Evolutionary conservation across 495 filamentous ascomycete species (phyloP), one percentile per base, ranked within the genome.

Genomic region (Pyrenula aspistea): DNA sequence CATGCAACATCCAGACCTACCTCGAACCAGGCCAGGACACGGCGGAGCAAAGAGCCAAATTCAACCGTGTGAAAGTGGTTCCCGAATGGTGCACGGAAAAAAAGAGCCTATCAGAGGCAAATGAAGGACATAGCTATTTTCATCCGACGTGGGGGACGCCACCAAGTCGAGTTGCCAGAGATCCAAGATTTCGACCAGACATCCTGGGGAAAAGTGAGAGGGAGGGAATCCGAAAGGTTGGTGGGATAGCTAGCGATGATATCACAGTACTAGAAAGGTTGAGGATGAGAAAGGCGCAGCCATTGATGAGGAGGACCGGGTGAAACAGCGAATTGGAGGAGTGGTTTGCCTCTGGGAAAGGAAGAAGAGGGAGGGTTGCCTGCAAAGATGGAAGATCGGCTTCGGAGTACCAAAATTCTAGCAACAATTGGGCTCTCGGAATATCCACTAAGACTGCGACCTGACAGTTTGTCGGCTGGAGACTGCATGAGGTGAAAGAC

Each of bases 1-100:
- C 50, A 10, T 52, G 50, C 19, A 52, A 52, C 50, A 21, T 52
- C n/a, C 50, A 52, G 20, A 52, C 50, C n/a, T 52, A 52, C 20
- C 50, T 52, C 8, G 19, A 10, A 4, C 8, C 8, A 10, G 50
- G 20, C 20, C 50, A 24, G 50, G 22, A 20, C n/a, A 10, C 50
- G 50, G n/a, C 22, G 50, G 50, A 52, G 10, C 50, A 52, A 19
- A 52, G 50, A 52, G 22, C 19, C n/a, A 52, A 52, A 20, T 52
- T 52, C 22, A 20, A 52, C 10, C n/a, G 22, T 8, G 50, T 52
- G 8, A 52, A 52, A 24, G 8, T 19, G 10, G 50, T 52, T 20
- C 50, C 50, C 8, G 50, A 52, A 4, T 52, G 50, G 50, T 52
- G 50, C 50, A 52, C 50, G 22, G 50, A 52, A 24, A 20, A 24